Evolutionary conservation across 257 asterid species (phyloP), one percentile per base, ranked within the genome.

Genomic region (Solanum ossicruentum): DNA sequence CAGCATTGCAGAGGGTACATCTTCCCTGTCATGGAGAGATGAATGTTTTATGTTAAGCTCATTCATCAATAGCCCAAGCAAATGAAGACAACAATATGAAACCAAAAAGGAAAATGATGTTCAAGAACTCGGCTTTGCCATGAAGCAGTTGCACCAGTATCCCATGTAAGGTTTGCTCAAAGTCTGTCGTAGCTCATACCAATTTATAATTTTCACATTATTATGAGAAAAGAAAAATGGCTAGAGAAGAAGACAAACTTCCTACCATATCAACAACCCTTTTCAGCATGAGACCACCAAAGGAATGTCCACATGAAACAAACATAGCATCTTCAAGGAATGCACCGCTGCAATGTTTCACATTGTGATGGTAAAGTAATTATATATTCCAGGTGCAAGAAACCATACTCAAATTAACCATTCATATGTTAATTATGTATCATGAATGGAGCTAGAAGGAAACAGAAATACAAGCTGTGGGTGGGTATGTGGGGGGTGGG

Each of bases 221-320:
- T 39, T 10, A 84, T 54, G 47, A 65, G 65, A 47, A 67, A 39
- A 84, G 52, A 54, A 52, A 81, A 86, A 13, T 49, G 60, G 80
- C 23, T 61, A 65, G 81, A 11, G 80, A 81, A 77, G 41, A 66
- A 11, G 60, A 21, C 47, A 79, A 49, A 85, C 84, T 83, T 89
- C 98, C 89, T 93, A 95, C 99, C 79, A 91, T 91, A 87, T 93
- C 97, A 80, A 96, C 85, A 84, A 96, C 98, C 89, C 90, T 95
- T 85, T 92, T 91, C 88, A 96, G 95, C 97, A 91, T 91, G 70
- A 91, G 92, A 86, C 99, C 98, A 85, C 99, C 99, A 90, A 96
- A 96, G 79, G 99, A 96, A 89, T 96, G 99, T 83, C 99, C 99
- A 81, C 99, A 96, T 67, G 98, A 93, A 87, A 96, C 97, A 81